Conservation (phyloP, 108 stramenopile genomes). For the Skeletonema potamos region DNA sequence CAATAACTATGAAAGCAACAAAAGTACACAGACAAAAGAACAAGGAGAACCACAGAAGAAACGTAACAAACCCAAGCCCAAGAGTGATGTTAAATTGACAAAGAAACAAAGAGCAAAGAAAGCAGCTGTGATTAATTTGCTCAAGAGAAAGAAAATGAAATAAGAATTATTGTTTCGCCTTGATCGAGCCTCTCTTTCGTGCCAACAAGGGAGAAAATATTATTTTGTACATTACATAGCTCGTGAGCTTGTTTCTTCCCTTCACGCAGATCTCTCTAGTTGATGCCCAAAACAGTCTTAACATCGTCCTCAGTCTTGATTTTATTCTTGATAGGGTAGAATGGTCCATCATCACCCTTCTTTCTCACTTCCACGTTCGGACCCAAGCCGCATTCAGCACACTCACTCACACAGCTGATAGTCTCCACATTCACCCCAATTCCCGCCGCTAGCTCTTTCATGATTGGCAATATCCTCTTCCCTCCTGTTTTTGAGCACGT, state of each 20-base stretch:
- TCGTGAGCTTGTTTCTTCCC: not conserved
- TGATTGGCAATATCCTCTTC: slow-evolving; percentile 52
- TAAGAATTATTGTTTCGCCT: not conserved
- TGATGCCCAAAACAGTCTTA: slow-evolving; percentile 57
- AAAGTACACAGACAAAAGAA: not conserved
- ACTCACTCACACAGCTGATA: slow-evolving; percentile 67
- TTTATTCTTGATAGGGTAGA: slow-evolving; percentile 69
- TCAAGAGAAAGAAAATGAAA: slow-evolving; percentile 10
- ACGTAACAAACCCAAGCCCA: not conserved
- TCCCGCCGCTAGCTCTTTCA: slow-evolving; percentile 48
- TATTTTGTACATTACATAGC: slow-evolving; percentile 2
- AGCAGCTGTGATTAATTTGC: slow-evolving; percentile 24
- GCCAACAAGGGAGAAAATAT: no score
- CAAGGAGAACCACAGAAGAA: not conserved
- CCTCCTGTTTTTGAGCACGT: slow-evolving; percentile 56
- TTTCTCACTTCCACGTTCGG: slow-evolving; percentile 68
- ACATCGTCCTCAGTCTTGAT: slow-evolving; percentile 67
- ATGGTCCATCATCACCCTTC: slow-evolving; percentile 64
- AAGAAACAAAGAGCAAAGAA: slow-evolving; percentile 40
- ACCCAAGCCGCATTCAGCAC: slow-evolving; percentile 74
- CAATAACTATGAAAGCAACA: not conserved
- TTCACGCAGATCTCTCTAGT: not conserved
- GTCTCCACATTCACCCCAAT: slow-evolving; percentile 58
- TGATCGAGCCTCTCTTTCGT: not conserved
- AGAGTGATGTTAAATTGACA: slow-evolving; percentile 22